Evolutionary conservation across 2,329 filamentous ascomycete genomes (phyloP).

Genomic region (Sporothrix variecibatus): DNA sequence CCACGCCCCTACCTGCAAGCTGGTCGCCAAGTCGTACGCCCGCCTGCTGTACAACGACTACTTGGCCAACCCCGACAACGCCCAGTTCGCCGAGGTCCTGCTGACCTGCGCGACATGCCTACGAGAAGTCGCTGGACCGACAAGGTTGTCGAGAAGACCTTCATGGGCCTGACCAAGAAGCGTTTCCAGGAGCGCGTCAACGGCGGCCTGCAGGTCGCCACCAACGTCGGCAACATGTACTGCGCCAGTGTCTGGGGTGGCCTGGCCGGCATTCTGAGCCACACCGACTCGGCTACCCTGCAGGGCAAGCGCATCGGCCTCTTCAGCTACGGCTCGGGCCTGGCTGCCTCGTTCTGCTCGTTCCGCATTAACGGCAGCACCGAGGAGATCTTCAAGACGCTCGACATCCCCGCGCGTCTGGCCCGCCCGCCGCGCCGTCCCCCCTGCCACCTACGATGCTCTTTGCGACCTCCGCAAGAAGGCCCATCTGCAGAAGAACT

Average conservation of each 20-base stretch:
- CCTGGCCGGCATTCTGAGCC: conserved; percentile 67
- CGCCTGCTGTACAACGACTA: conserved; percentile 86
- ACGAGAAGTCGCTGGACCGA: conserved; percentile 75
- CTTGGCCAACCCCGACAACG: conserved; percentile 66
- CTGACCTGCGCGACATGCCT: conserved; percentile 75
- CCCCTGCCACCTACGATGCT: conserved; percentile 72
- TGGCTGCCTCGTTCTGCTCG: conserved; percentile 71
- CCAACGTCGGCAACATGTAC: conserved; percentile 72
- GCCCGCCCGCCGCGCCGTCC: conserved; percentile 65
- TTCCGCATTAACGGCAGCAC: conserved; percentile 73
- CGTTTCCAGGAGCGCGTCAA: conserved; percentile 75
- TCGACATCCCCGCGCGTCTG: conserved; percentile 71
- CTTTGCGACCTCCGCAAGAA: conserved; percentile 81
- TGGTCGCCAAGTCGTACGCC: conserved; percentile 81
- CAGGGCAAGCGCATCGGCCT: conserved; percentile 72
- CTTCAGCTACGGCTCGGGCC: conserved; percentile 78
- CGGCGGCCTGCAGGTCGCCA: conserved; percentile 73
- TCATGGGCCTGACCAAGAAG: conserved; percentile 83
- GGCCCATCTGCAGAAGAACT: conserved; percentile 81
- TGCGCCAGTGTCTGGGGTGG: conserved; percentile 75
- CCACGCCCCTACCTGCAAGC: conserved; percentile 85
- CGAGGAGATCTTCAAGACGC: conserved; percentile 64
- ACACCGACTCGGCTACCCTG: conserved; percentile 63
- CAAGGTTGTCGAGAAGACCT: conserved; percentile 83
- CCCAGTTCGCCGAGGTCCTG: conserved; percentile 72